Conservation (phyloP, 192 early-diverging fungal species). For the Umbelopsis vinacea region DNA sequence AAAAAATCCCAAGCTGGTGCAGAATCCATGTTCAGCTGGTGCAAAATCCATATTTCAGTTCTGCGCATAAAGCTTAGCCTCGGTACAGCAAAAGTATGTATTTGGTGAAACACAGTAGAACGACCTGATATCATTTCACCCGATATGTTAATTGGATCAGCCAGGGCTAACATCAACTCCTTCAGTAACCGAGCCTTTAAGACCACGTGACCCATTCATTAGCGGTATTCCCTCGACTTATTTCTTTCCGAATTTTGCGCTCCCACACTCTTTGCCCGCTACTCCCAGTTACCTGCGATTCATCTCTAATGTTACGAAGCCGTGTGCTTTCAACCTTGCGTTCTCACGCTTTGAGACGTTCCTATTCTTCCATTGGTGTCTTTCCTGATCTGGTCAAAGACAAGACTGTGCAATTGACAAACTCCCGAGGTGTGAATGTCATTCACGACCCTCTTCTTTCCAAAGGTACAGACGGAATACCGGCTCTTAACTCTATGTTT, state of each 20-base stretch:
- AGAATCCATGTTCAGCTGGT: no score
- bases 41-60: no score
- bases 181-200: no score
- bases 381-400: slow-evolving; percentile 40
- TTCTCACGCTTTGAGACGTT: slow-evolving; percentile 17
- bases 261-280: slow-evolving; percentile 15
- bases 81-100: no score
- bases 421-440: slow-evolving; percentile 49
- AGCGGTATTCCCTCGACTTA: background rate
- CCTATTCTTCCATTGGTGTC: slow-evolving; percentile 2
- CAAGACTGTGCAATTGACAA: slow-evolving; percentile 36
- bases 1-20: no score
- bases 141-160: no score
- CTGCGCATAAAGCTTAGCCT: no score
- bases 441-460: slow-evolving; percentile 58
- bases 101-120: no score
- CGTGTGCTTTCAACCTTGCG: slow-evolving; percentile 11
- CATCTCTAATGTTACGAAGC: background rate
- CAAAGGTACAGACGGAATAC: slow-evolving; percentile 38
- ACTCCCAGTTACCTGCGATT: background rate
- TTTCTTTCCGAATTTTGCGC: slow-evolving; percentile 7
- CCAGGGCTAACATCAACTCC: no score
- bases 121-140: no score
- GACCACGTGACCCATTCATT: no score
- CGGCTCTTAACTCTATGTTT: background rate